A percentile compares a stretch with the other conserved stretches of the same genome.
Conservation (phyloP, 495 filamentous ascomycete genomes). For the Podospora pseudoanserina region DNA sequence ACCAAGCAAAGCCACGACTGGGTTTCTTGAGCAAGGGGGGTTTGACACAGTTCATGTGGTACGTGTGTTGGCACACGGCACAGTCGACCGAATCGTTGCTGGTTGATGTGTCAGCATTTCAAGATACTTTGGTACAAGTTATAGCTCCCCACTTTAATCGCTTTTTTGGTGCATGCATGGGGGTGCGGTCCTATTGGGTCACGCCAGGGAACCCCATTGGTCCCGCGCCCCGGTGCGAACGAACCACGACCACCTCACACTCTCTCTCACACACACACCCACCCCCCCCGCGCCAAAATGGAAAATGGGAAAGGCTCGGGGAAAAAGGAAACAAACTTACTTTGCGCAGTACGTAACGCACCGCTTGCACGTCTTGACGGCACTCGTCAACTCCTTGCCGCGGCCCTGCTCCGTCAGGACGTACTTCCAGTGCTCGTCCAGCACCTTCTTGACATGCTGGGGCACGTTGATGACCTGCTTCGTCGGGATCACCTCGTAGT, state of each 20-base stretch:
- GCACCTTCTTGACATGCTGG: constrained; percentile 83
- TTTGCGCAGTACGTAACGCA: constrained; percentile 85
- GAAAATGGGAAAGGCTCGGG: constrained; percentile 20
- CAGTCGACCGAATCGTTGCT: constrained; percentile 96
- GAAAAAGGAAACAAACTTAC: constrained; percentile 46
- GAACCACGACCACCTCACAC: background rate
- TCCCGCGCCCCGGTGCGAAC: background rate
- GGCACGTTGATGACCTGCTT: constrained; percentile 94
- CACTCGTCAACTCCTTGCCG: constrained; percentile 92
- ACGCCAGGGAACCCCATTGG: background rate
- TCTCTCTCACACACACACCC: too few species aligned
- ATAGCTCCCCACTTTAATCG: constrained; percentile 9
- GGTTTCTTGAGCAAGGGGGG: constrained; percentile 94
- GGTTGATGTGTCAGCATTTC: constrained; percentile 33
- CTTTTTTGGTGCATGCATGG: background rate
- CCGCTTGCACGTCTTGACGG: constrained; percentile 92
- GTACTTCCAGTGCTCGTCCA: constrained; percentile 93
- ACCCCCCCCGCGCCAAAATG: constrained; percentile 1
- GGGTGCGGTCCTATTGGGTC: constrained; percentile 6
- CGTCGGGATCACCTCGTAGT: constrained; percentile 94
- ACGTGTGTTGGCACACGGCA: constrained; percentile 88
- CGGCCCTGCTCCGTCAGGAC: constrained; percentile 88
- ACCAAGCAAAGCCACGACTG: constrained; percentile 96
- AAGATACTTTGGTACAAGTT: background rate
- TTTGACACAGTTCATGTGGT: constrained; percentile 97